Percentiles rank a stretch among this genome's conserved stretches.
Evolutionary conservation across 2,329 filamentous ascomycete species (phyloP).

Genomic region (Aspergillus aculeatinus): DNA sequence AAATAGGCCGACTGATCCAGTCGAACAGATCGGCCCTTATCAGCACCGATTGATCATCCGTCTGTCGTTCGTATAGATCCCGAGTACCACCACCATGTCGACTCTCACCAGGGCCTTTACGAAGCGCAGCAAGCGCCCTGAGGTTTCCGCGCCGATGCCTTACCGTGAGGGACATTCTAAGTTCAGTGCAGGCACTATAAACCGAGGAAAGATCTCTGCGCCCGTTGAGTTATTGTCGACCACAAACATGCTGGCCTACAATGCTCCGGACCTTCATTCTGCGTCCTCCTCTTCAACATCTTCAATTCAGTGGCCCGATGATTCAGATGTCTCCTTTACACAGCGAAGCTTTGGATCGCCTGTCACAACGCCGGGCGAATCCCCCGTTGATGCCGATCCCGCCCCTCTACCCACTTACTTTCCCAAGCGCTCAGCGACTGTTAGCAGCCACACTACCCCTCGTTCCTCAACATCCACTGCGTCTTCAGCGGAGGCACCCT

Average conservation of each 20-base stretch:
- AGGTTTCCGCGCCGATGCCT: conserved; percentile 46
- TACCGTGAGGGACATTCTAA: conserved; percentile 46
- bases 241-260: conserved; percentile 94
- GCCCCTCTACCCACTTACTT: conserved; percentile 55
- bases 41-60: conserved; percentile 1
- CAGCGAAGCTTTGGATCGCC: conserved; percentile 54
- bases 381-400: conserved; percentile 55
- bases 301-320: conserved; percentile 62
- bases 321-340: conserved; percentile 59
- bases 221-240: conserved; percentile 87
- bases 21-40: neutral
- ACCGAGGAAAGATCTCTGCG: conserved; percentile 67
- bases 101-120: conserved; percentile 48
- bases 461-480: conserved; percentile 48
- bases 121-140: conserved; percentile 48
- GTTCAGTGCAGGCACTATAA: conserved; percentile 47
- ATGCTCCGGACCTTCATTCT: conserved; percentile 74
- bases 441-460: conserved; percentile 51
- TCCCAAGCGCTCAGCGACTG: conserved; percentile 68
- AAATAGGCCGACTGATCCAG: conserved; percentile 6
- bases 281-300: conserved; percentile 51
- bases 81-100: conserved; percentile 33
- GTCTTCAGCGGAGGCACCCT: conserved; percentile 56
- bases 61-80: neutral
- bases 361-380: conserved; percentile 47